A percentile compares a stretch with the other conserved stretches of the same genome.
Conservation (phyloP, 306 rosid genomes). For the Casuarina equisetifolia region DNA sequence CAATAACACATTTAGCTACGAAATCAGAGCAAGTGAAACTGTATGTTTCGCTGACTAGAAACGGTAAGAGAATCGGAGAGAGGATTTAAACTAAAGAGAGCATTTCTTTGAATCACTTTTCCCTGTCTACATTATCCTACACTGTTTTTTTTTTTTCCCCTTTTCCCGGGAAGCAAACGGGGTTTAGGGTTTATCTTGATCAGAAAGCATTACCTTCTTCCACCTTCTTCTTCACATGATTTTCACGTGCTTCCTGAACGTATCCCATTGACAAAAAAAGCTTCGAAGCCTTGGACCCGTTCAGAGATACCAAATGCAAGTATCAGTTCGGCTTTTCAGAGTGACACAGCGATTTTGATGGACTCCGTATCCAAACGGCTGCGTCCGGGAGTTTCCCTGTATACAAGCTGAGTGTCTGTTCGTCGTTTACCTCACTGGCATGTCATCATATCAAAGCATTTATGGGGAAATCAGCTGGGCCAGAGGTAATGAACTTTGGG, state of each 20-base stretch:
- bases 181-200: conserved; percentile 31
- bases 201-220: conserved; percentile 65
- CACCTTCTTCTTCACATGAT: conserved; percentile 97
- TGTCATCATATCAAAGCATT: not conserved
- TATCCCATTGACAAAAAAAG: conserved; percentile 53
- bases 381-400: not conserved
- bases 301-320: not conserved
- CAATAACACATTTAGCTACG: not conserved
- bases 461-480: not conserved
- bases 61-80: not conserved
- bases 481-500: not conserved
- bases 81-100: not conserved
- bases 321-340: not conserved
- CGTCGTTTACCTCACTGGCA: not conserved
- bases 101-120: not conserved
- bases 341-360: not conserved
- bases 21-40: not conserved
- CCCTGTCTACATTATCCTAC: not conserved
- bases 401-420: not conserved
- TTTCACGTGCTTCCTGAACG: conserved; percentile 83
- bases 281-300: not conserved
- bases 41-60: not conserved
- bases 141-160: not conserved
- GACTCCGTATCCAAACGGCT: not conserved
- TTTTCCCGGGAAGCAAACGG: not conserved